Conservation (phyloP, 2,329 filamentous ascomycete species). For the Arthrobotrys sinensis region DNA sequence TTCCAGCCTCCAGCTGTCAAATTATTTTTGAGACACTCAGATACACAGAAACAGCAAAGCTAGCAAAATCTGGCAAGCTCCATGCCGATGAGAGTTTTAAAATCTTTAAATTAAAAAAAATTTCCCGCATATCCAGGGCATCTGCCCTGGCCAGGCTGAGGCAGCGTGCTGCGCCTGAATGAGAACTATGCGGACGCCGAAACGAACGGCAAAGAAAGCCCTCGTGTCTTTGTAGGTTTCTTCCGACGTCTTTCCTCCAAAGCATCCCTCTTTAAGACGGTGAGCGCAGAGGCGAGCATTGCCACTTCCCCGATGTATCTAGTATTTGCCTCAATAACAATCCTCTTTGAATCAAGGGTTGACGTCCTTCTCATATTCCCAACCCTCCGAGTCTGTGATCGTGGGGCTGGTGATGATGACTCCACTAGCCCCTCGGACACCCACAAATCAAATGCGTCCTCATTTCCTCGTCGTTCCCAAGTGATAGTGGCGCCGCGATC, state of each 20-base stretch:
- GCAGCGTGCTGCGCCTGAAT: neutral
- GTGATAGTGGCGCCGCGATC: conserved; percentile 28
- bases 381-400: conserved; percentile 44
- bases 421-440: conserved; percentile 35
- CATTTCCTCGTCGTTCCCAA: conserved; percentile 43
- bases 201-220: conserved; percentile 10
- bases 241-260: conserved; percentile 47
- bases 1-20: neutral
- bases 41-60: neutral
- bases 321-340: conserved; percentile 51
- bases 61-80: neutral
- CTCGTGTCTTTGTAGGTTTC: conserved; percentile 18
- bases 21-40: conserved; percentile 4
- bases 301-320: conserved; percentile 50
- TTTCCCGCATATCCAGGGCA: conserved; percentile 16
- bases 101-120: conserved; percentile 30
- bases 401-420: conserved; percentile 16
- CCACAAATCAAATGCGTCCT: conserved; percentile 56
- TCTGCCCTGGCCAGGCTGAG: neutral
- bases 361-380: conserved; percentile 50
- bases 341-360: conserved; percentile 46
- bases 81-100: conserved; percentile 35
- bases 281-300: conserved; percentile 51
- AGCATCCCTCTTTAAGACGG: conserved; percentile 54
- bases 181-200: conserved; percentile 4